Evolutionary conservation across 2,329 filamentous ascomycete genomes (phyloP).

Genomic region (Zymoseptoria brevis): DNA sequence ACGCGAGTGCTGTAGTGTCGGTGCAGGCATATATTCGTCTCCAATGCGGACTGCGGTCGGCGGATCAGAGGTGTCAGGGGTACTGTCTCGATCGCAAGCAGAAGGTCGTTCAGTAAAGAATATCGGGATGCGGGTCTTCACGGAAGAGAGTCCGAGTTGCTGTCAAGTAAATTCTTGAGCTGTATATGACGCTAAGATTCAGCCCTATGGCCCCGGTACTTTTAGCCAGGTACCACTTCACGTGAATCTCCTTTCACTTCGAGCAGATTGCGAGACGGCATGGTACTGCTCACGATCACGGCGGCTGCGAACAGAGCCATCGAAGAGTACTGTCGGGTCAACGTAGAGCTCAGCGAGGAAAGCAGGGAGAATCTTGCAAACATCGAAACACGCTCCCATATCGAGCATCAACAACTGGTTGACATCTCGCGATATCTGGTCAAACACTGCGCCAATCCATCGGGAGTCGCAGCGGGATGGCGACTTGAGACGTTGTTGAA

Average conservation of each 20-base stretch:
- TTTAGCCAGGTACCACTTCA: neutral
- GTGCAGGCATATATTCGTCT: constrained; percentile 27
- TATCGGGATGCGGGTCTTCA: neutral
- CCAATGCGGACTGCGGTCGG: neutral
- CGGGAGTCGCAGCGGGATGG: constrained; percentile 22
- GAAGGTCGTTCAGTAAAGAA: neutral
- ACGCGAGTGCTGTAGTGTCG: constrained; percentile 25
- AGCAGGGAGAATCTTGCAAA: constrained; percentile 12
- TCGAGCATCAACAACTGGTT: constrained; percentile 63
- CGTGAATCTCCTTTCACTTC: neutral
- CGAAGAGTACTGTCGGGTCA: constrained; percentile 23
- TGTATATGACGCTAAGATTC: neutral
- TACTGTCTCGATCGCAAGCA: neutral
- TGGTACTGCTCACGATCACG: constrained; percentile 76
- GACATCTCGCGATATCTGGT: constrained; percentile 51
- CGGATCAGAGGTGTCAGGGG: neutral
- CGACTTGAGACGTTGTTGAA: constrained; percentile 63
- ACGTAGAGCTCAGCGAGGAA: constrained; percentile 4
- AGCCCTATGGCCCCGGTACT: neutral
- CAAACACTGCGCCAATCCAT: constrained; percentile 13
- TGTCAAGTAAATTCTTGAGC: neutral
- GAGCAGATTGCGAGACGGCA: constrained; percentile 28
- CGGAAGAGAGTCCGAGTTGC: neutral
- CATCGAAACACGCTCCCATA: constrained; percentile 52
- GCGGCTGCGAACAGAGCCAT: constrained; percentile 58